These are phyloP conservation scores for Pyrenopolyporus hunteri DNA, from an alignment of 495 filamentous ascomycete species.

Conservation along the genomic window DNA sequence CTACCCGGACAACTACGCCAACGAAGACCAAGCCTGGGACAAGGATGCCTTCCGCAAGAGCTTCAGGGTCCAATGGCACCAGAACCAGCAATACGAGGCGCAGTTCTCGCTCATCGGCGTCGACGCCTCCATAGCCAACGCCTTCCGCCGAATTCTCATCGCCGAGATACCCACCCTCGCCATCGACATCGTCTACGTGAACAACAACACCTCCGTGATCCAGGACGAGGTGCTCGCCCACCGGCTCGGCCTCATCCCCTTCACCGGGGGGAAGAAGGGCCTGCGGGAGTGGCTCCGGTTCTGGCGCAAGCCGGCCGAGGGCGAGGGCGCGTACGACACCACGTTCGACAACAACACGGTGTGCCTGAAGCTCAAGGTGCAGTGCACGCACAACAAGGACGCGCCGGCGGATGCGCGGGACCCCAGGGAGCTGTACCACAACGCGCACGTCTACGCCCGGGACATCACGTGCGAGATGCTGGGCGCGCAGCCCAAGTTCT, in stretches of 20 bases:
- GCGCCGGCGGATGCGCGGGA: constrained; percentile 75
- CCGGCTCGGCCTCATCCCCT: constrained; percentile 87
- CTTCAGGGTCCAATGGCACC: constrained; percentile 81
- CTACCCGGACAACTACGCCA: constrained; percentile 87
- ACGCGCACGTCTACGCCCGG: constrained; percentile 85
- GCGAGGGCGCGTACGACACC: constrained; percentile 41
- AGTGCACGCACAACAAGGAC: constrained; percentile 77
- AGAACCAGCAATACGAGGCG: constrained; percentile 72
- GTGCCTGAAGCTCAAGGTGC: constrained; percentile 69
- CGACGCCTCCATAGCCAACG: constrained; percentile 94
- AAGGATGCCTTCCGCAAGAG: constrained; percentile 71
- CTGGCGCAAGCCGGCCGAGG: constrained; percentile 60
- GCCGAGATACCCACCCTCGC: constrained; percentile 93
- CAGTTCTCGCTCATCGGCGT: constrained; percentile 90
- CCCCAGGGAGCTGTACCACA: constrained; percentile 79
- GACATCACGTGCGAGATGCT: constrained; percentile 77
- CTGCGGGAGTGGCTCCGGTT: constrained; percentile 77
- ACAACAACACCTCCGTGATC: constrained; percentile 96
- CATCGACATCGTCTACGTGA: constrained; percentile 87
- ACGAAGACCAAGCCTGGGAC: constrained; percentile 88
- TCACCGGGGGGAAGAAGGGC: constrained; percentile 76
- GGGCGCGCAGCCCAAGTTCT: constrained; percentile 73
- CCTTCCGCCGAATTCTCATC: constrained; percentile 96
- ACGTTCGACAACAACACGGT: constrained; percentile 83
- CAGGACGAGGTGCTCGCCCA: constrained; percentile 95